Conservation (phyloP, 1,139 yeast species). For the Lodderomyces jiufengensis region DNA sequence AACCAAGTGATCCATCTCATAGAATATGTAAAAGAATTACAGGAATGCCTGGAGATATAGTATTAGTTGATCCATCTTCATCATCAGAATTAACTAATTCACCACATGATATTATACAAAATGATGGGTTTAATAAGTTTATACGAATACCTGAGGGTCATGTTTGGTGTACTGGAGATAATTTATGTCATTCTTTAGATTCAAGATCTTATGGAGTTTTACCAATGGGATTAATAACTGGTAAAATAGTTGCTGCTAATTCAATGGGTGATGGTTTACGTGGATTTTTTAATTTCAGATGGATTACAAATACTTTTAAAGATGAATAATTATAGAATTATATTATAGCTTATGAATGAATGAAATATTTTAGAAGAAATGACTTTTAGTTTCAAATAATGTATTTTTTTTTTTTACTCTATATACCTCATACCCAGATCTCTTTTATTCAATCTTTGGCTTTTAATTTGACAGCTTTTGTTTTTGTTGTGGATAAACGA, state of each 20-base stretch:
- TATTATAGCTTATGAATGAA: neutral
- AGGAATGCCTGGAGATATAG: constrained; percentile 93
- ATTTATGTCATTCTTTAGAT: constrained; percentile 82
- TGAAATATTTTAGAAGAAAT: too few species aligned
- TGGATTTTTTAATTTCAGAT: constrained; percentile 51
- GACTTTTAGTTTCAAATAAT: too few species aligned
- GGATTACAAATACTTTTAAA: constrained; percentile 44
- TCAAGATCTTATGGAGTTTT: constrained; percentile 84
- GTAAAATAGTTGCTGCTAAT: constrained; percentile 75
- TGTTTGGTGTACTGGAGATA: constrained; percentile 97
- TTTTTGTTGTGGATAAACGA: constrained; percentile 15
- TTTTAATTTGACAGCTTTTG: too few species aligned
- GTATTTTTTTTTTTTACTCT: too few species aligned
- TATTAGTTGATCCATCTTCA: constrained; percentile 75
- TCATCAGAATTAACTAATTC: constrained; percentile 49
- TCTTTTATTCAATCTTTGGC: too few species aligned
- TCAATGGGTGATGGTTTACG: constrained; percentile 37
- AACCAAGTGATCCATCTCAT: constrained; percentile 86
- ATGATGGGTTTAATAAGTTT: constrained; percentile 54
- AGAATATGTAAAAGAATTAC: constrained; percentile 89
- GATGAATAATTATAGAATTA: constrained; percentile 13
- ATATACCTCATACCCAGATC: too few species aligned
- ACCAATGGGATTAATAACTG: constrained; percentile 85
- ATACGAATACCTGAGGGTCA: constrained; percentile 83
- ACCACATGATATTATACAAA: constrained; percentile 24